Evolutionary conservation across 495 filamentous ascomycete genomes (phyloP), one percentile per base, ranked within the genome.

Genomic region (Lichina pygmaea): DNA sequence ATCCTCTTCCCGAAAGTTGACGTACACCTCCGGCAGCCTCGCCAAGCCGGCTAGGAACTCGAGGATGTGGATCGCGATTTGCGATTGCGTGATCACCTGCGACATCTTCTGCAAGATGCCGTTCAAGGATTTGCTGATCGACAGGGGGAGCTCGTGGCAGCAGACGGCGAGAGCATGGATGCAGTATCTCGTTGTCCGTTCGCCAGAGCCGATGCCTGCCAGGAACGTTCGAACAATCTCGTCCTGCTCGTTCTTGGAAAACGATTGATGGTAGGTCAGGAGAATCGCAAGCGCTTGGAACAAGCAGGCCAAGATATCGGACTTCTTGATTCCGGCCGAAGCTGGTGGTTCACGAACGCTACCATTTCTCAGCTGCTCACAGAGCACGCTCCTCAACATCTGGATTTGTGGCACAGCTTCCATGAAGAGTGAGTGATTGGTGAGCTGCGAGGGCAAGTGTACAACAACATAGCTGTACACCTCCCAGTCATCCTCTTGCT

Each of bases 91-190:
- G 53, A 95, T 92, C 49, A 93, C 82, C 53, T 86, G 83, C 6
- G 86, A 75, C 78, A 95, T 91, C 54, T 77, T 86, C 53, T 84
- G 77, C 38, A 95, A 65, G 46, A 95, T 85, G 33, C 66, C 75
- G 34, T 78, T 77, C 44, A 95, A 60, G 30, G 75, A 74, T 53
- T 83, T 92, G 52, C 75, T 78, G 43, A 84, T 75, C 32, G 83
- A 82, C 31, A 72, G 63, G 24, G 86, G 85, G 30, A 93, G 68
- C 56, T 99, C 91, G 53, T 93, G 78, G 54, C 85, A 93, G 59
- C 85, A 95, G 39, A 95, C 73, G 2, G 83, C 79, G 7, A 99
- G 65, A 3, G 85, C 89, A 58, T 95, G 86, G 43, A 99, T 93
- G 57, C 89, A 94, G 42, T 73, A 78, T 53, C 81, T 85, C 30